Percentiles rank a stretch among this genome's conserved stretches.
Evolutionary conservation across 1,139 yeast genomes (phyloP).

Genomic region (Entelexis paramagnoliae): DNA sequence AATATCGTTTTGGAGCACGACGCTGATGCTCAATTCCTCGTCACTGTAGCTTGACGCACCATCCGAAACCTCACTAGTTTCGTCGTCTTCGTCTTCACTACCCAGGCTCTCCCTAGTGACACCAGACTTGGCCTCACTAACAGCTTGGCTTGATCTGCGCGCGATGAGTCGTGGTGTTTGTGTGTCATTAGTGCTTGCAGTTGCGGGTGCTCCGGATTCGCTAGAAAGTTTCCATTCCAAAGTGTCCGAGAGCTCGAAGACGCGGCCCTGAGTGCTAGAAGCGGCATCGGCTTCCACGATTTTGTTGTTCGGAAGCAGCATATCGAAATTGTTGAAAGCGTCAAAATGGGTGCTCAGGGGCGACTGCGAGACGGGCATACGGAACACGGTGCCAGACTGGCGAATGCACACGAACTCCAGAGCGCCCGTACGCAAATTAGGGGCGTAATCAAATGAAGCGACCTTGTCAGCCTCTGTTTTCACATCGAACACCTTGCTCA

Average conservation of each 20-base stretch:
- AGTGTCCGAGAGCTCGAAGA: background rate
- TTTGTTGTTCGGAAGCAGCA: constrained; percentile 2
- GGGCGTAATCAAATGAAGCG: constrained; percentile 72
- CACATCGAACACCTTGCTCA: constrained; percentile 64
- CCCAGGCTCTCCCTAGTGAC: background rate
- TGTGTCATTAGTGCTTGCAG: background rate
- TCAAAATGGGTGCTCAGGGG: constrained; percentile 56
- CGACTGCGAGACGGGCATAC: constrained; percentile 66
- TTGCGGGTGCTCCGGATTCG: background rate
- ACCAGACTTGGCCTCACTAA: background rate
- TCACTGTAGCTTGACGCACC: constrained; percentile 7
- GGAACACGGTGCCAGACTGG: constrained; percentile 76
- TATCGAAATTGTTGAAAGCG: constrained; percentile 54
- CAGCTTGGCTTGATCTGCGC: constrained; percentile 1
- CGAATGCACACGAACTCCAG: constrained; percentile 72
- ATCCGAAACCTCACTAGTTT: background rate
- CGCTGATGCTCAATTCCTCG: constrained; percentile 6
- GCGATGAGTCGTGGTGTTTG: background rate
- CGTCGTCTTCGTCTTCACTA: background rate
- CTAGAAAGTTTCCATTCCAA: background rate
- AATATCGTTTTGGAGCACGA: constrained; percentile 30
- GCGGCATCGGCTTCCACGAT: constrained; percentile 9
- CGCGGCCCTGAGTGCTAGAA: background rate
- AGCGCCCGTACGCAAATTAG: constrained; percentile 35
- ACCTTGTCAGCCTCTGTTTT: constrained; percentile 72